phyloP scores from a whole-genome alignment of 768 basidiomycete species.

The Flagelloscypha sp. region DNA sequence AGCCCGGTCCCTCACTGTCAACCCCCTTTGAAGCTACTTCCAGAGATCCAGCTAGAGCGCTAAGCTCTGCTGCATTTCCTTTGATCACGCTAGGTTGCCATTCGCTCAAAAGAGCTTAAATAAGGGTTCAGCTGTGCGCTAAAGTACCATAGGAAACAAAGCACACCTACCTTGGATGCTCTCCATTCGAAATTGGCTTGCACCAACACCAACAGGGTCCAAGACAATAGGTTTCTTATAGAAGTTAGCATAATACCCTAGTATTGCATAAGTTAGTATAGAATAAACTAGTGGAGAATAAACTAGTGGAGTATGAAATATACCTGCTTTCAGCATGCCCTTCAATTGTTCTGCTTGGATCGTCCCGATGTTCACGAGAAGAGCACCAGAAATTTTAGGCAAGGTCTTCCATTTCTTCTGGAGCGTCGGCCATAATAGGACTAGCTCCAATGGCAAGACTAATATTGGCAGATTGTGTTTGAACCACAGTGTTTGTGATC shows the following conservation, averaged over 20 bases:
- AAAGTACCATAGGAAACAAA: conserved; percentile 1
- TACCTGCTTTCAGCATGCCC: conserved; percentile 72
- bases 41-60: conserved; percentile 59
- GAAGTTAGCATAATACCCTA: conserved; percentile 52
- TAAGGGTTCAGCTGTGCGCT: conserved; percentile 5
- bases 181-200: conserved; percentile 60
- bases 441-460: conserved; percentile 84
- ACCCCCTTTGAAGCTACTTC: conserved; percentile 80
- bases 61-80: conserved; percentile 88
- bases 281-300: background rate
- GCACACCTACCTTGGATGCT: conserved; percentile 44
- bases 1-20: conserved; percentile 73
- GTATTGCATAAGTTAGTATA: background rate
- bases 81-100: conserved; percentile 93
- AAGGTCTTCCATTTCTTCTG: conserved; percentile 77
- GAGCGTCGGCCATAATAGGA: conserved; percentile 89
- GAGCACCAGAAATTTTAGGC: conserved; percentile 51
- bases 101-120: conserved; percentile 53
- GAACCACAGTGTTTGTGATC: conserved; percentile 88
- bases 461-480: conserved; percentile 83
- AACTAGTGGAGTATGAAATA: conserved; percentile 1
- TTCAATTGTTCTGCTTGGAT: conserved; percentile 47
- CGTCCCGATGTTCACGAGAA: conserved; percentile 87
- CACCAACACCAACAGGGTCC: conserved; percentile 90
- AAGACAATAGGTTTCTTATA: conserved; percentile 73